Percentiles rank a stretch among this genome's conserved stretches.
Evolutionary conservation across 306 rosid genomes (phyloP).

Genomic region (Casuarina glauca): DNA sequence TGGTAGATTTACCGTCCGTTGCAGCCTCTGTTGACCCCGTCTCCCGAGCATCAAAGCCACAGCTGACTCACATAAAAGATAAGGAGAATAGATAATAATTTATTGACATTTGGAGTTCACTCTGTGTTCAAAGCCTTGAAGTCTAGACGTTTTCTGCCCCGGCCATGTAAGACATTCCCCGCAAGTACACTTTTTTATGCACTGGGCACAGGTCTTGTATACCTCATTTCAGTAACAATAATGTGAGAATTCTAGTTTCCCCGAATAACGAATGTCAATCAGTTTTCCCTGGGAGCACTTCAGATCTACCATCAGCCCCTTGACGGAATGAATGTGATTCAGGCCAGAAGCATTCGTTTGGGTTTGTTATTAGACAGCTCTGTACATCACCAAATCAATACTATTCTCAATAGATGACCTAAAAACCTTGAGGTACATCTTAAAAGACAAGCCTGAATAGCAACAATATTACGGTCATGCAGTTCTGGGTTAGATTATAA

Average conservation of each 20-base stretch:
- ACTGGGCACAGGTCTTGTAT: neutral
- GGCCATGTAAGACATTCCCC: neutral
- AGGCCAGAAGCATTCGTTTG: neutral
- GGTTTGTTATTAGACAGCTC: neutral
- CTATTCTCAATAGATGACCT: neutral
- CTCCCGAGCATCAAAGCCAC: slow-evolving; percentile 16
- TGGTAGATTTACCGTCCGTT: slow-evolving; percentile 31
- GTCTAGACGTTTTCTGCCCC: no score
- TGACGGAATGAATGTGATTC: neutral
- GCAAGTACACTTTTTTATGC: neutral
- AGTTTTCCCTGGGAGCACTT: neutral
- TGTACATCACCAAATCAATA: neutral
- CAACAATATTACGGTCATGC: neutral
- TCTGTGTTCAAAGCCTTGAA: neutral
- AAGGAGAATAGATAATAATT: neutral
- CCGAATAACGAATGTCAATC: neutral
- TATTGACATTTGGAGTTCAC: neutral
- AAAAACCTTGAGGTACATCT: neutral
- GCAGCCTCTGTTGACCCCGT: slow-evolving; percentile 16
- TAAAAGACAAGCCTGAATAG: neutral
- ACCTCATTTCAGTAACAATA: neutral
- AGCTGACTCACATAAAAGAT: neutral
- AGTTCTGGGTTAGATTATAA: neutral
- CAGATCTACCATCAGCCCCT: neutral
- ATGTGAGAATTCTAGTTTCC: neutral